These are phyloP conservation scores for Paraphaeosphaeria minitans DNA, from an alignment of 2,329 filamentous ascomycete genomes.

Conservation along the genomic window DNA sequence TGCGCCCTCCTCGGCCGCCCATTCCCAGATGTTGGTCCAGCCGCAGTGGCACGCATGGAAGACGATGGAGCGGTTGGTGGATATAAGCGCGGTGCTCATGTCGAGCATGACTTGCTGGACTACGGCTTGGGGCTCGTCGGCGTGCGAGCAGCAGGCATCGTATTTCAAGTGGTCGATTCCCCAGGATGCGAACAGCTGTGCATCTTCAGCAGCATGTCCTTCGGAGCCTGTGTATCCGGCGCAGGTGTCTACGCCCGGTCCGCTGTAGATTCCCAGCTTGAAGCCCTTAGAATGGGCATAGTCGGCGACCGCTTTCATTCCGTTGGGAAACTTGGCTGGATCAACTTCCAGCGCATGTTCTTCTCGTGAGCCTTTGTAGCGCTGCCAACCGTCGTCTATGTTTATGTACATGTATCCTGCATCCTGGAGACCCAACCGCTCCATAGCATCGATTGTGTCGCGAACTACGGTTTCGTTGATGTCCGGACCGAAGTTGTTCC, in stretches of 20 bases:
- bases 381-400: conserved; percentile 48
- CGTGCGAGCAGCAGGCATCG: conserved; percentile 29
- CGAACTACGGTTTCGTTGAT: conserved; percentile 28
- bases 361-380: conserved; percentile 28
- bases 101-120: conserved; percentile 31
- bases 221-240: conserved; percentile 28
- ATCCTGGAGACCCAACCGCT: conserved; percentile 23
- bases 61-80: conserved; percentile 25
- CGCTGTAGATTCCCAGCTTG: conserved; percentile 49
- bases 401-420: conserved; percentile 31
- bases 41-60: conserved; percentile 35
- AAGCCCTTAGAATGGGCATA: conserved; percentile 45
- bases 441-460: conserved; percentile 24
- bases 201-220: conserved; percentile 28
- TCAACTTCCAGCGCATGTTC: conserved; percentile 37
- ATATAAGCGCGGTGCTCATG: conserved; percentile 26
- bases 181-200: conserved; percentile 32
- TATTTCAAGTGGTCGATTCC: conserved; percentile 34
- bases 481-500: conserved; percentile 29
- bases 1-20: conserved; percentile 28
- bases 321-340: conserved; percentile 45
- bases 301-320: conserved; percentile 45
- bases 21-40: conserved; percentile 28
- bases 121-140: conserved; percentile 22
- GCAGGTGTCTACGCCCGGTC: conserved; percentile 32